Conservation (phyloP, 2,329 filamentous ascomycete genomes). For the Verticillium isaacii region DNA sequence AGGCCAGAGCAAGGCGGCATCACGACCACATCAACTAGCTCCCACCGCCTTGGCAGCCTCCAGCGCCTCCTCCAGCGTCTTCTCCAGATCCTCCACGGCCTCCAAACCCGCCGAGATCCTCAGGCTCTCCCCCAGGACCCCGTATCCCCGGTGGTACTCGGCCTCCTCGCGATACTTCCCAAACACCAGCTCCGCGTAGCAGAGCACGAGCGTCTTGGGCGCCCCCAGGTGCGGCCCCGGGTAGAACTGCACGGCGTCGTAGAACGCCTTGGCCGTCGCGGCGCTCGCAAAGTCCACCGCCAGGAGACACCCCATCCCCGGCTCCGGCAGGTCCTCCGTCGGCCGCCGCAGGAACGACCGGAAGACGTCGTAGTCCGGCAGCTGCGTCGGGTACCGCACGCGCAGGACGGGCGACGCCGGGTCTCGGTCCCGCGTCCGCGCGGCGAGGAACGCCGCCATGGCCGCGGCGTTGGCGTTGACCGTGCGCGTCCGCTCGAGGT, state of each 20-base stretch:
- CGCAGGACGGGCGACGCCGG: constrained; percentile 28
- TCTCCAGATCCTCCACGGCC: constrained; percentile 28
- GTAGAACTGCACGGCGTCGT: constrained; percentile 42
- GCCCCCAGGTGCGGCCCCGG: constrained; percentile 50
- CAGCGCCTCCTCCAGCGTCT: constrained; percentile 23
- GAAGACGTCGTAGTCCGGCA: constrained; percentile 30
- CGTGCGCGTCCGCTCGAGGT: constrained; percentile 29
- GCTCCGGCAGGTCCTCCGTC: constrained; percentile 37
- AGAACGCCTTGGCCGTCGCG: constrained; percentile 38
- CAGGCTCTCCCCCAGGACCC: constrained; percentile 34
- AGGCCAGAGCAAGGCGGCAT: neutral
- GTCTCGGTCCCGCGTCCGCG: constrained; percentile 17
- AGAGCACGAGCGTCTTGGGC: constrained; percentile 42
- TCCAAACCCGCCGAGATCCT: constrained; percentile 45
- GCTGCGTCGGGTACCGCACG: constrained; percentile 39
- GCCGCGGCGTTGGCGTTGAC: constrained; percentile 39
- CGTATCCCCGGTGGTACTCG: constrained; percentile 30
- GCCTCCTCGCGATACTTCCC: constrained; percentile 30
- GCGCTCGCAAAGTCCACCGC: constrained; percentile 43
- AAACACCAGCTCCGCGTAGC: constrained; percentile 42
- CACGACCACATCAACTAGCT: neutral
- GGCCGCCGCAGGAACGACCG: constrained; percentile 27
- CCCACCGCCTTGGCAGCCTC: constrained; percentile 4
- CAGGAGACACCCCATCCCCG: constrained; percentile 52
- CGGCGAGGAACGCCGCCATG: constrained; percentile 33